Evolutionary conservation across 192 early-diverging fungal species (phyloP).

Genomic region (Backusella morwellensis): DNA sequence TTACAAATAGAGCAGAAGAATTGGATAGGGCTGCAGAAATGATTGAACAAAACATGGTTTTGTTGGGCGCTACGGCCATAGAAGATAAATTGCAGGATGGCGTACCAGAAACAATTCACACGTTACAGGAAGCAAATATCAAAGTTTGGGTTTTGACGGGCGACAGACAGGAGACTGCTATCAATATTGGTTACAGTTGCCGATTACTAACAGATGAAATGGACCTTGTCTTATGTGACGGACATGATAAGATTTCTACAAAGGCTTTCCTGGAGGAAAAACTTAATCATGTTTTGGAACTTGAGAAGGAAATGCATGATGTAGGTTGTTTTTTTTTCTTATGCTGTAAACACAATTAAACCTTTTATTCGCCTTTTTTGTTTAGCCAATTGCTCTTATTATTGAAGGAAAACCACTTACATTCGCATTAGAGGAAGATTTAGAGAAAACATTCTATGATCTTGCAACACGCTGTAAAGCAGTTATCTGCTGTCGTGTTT

Average conservation of each 20-base stretch:
- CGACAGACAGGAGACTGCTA: slow-evolving; percentile 95
- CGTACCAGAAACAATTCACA: slow-evolving; percentile 94
- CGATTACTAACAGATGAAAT: slow-evolving; percentile 91
- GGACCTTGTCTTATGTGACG: slow-evolving; percentile 87
- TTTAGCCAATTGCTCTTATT: slow-evolving; percentile 68
- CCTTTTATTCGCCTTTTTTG: not conserved
- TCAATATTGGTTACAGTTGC: slow-evolving; percentile 95
- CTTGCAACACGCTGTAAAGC: slow-evolving; percentile 90
- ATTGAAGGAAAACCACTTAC: slow-evolving; percentile 90
- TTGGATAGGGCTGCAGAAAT: slow-evolving; percentile 85
- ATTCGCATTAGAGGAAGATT: slow-evolving; percentile 84
- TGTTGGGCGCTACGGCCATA: slow-evolving; percentile 93
- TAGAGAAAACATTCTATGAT: slow-evolving; percentile 75
- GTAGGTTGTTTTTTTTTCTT: not conserved
- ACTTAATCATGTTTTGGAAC: slow-evolving; percentile 58
- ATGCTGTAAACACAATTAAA: not conserved
- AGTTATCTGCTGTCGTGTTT: slow-evolving; percentile 97
- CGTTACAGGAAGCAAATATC: slow-evolving; percentile 86
- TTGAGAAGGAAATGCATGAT: slow-evolving; percentile 22
- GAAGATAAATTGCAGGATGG: slow-evolving; percentile 96
- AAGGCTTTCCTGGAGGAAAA: slow-evolving; percentile 81
- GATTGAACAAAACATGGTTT: slow-evolving; percentile 83
- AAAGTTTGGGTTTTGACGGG: slow-evolving; percentile 97
- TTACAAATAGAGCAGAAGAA: slow-evolving; percentile 77
- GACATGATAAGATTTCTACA: slow-evolving; percentile 80